A percentile compares a stretch with the other conserved stretches of the same genome.
Conservation (phyloP, 1,139 yeast genomes). For the Suhomyces wounanorum region DNA sequence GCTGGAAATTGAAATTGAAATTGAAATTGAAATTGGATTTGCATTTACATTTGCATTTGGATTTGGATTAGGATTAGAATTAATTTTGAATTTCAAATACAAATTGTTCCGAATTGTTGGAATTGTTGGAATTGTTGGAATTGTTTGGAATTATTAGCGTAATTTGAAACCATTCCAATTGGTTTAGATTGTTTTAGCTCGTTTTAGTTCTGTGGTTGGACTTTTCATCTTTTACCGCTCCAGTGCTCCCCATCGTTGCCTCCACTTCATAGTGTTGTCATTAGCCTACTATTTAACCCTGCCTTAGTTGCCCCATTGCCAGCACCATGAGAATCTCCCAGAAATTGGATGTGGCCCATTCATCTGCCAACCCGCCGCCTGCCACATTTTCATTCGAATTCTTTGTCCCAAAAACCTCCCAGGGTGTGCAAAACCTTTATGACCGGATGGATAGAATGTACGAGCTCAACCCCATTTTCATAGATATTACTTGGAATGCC, state of each 20-base stretch:
- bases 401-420: slow-evolving; percentile 97
- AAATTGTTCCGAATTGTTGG: too few species aligned
- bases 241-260: too few species aligned
- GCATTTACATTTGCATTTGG: too few species aligned
- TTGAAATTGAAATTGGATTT: background rate
- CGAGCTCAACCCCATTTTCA: slow-evolving; percentile 84
- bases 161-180: too few species aligned
- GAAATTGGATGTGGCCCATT: slow-evolving; percentile 51
- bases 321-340: slow-evolving; percentile 53
- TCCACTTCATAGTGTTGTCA: background rate
- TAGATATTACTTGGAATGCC: slow-evolving; percentile 98
- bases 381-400: slow-evolving; percentile 94
- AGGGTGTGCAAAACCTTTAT: slow-evolving; percentile 93
- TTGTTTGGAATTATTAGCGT: too few species aligned
- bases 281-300: background rate
- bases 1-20: too few species aligned
- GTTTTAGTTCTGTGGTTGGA: too few species aligned
- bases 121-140: too few species aligned
- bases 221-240: too few species aligned
- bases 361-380: slow-evolving; percentile 43
- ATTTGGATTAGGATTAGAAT: too few species aligned
- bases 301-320: background rate
- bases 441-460: slow-evolving; percentile 99
- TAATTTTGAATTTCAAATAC: too few species aligned
- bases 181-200: too few species aligned